Conservation (phyloP, 371 early-diverging fungal species). For the Mucor mucedo region DNA sequence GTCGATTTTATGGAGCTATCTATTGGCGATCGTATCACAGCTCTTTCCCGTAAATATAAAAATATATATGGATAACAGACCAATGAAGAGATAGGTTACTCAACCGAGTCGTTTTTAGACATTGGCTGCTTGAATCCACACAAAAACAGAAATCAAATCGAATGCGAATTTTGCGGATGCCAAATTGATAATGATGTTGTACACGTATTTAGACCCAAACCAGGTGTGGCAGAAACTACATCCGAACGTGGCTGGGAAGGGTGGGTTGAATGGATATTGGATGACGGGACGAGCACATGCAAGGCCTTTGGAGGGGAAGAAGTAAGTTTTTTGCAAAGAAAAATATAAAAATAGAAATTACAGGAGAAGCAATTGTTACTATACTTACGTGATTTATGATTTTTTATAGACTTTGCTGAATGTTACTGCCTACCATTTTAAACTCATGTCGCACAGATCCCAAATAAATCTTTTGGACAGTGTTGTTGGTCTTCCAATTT, state of each 20-base stretch:
- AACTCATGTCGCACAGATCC: constrained; percentile 34
- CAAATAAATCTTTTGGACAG: constrained; percentile 41
- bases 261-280: constrained; percentile 47
- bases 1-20: constrained; percentile 20
- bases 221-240: constrained; percentile 4
- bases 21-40: constrained; percentile 25
- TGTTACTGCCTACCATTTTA: constrained; percentile 39
- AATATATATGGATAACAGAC: background rate
- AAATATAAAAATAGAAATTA: constrained; percentile 11
- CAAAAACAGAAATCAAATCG: background rate
- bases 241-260: constrained; percentile 25
- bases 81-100: background rate
- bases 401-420: constrained; percentile 30
- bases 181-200: constrained; percentile 25
- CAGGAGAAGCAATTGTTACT: background rate
- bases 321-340: constrained; percentile 20
- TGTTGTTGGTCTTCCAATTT: constrained; percentile 40
- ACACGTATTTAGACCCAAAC: constrained; percentile 33
- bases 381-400: background rate
- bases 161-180: constrained; percentile 43
- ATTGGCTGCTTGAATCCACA: constrained; percentile 16
- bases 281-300: constrained; percentile 42
- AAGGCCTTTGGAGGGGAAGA: constrained; percentile 47
- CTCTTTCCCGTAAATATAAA: constrained; percentile 23
- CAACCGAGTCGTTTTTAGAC: constrained; percentile 10